A percentile compares a stretch with the other conserved stretches of the same genome.
Evolutionary conservation across 176 grass and related monocot genomes (phyloP).

Genomic region (Panicum miliaceum): DNA sequence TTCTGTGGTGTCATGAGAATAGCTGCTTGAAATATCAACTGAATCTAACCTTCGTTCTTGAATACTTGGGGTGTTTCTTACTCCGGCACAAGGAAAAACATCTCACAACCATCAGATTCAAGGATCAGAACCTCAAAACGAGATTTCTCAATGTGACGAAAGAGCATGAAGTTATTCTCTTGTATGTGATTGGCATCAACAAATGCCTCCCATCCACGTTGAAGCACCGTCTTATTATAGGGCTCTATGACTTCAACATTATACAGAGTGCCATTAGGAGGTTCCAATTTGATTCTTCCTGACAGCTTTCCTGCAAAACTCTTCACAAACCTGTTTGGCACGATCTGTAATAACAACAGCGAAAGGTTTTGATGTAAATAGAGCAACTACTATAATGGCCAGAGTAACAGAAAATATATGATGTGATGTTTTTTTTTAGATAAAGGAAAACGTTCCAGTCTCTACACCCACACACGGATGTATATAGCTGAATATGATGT

Average conservation of each 20-base stretch:
- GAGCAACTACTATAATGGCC: background rate
- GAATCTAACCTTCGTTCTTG: background rate
- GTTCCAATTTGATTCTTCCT: conserved; percentile 40
- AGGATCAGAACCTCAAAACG: conserved; percentile 53
- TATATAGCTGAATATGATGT: no score
- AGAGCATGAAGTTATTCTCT: conserved; percentile 49
- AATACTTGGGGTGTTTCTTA: background rate
- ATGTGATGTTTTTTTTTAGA: no score
- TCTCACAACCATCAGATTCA: conserved; percentile 38
- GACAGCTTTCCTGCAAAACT: conserved; percentile 34
- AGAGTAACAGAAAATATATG: background rate
- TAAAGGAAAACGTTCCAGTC: no score
- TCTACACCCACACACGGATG: no score
- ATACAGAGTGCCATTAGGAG: conserved; percentile 44
- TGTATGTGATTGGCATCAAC: conserved; percentile 38
- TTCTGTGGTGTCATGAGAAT: background rate
- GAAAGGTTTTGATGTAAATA: background rate
- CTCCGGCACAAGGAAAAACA: conserved; percentile 19
- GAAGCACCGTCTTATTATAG: conserved; percentile 22
- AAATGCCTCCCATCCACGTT: conserved; percentile 58
- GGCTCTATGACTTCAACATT: conserved; percentile 24
- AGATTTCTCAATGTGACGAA: conserved; percentile 35
- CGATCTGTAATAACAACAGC: conserved; percentile 34
- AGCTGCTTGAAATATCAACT: conserved; percentile 7
- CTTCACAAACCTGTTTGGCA: conserved; percentile 53